phyloP scores from a whole-genome alignment of 495 filamentous ascomycete genomes.

The Cenococcum geophilum region DNA sequence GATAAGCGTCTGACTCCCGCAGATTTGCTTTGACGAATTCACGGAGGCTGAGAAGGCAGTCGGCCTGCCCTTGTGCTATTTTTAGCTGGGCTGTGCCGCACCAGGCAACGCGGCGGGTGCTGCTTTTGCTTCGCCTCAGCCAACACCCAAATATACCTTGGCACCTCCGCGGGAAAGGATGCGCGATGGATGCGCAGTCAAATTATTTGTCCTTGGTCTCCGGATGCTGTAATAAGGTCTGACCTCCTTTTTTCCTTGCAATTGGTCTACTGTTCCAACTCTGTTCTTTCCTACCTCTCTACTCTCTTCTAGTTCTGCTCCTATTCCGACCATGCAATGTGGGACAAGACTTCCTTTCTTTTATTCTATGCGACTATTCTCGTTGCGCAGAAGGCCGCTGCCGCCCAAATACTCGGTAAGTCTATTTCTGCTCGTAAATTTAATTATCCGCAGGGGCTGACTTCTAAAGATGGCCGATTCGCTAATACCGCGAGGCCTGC shows the following conservation, averaged over 20 bases:
- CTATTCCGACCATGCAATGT: slow-evolving; percentile 31
- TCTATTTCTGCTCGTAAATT: background rate
- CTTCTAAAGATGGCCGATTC: background rate
- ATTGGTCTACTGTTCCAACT: background rate
- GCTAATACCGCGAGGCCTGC: background rate
- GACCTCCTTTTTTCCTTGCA: slow-evolving; percentile 9
- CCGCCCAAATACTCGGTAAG: background rate
- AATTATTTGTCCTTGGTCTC: slow-evolving; percentile 10
- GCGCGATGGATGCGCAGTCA: background rate
- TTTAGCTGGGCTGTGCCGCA: slow-evolving; percentile 17
- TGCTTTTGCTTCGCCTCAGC: background rate
- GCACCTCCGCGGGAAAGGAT: background rate
- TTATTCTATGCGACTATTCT: slow-evolving; percentile 21
- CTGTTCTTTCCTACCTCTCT: slow-evolving; percentile 14
- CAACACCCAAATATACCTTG: slow-evolving; percentile 12
- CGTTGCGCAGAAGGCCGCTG: background rate
- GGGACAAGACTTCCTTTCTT: slow-evolving; percentile 23
- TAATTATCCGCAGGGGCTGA: background rate
- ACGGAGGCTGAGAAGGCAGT: no score
- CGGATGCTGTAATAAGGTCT: slow-evolving; percentile 18
- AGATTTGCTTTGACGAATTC: background rate
- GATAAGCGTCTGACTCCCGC: background rate
- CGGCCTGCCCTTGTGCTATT: slow-evolving; percentile 14
- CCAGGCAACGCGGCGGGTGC: slow-evolving; percentile 1
- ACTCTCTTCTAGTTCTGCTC: slow-evolving; percentile 11